Evolutionary conservation across 1,284 basidiomycete genomes (phyloP), one percentile per base, ranked within the genome.

Genomic region (Ustilago shanxiensis): DNA sequence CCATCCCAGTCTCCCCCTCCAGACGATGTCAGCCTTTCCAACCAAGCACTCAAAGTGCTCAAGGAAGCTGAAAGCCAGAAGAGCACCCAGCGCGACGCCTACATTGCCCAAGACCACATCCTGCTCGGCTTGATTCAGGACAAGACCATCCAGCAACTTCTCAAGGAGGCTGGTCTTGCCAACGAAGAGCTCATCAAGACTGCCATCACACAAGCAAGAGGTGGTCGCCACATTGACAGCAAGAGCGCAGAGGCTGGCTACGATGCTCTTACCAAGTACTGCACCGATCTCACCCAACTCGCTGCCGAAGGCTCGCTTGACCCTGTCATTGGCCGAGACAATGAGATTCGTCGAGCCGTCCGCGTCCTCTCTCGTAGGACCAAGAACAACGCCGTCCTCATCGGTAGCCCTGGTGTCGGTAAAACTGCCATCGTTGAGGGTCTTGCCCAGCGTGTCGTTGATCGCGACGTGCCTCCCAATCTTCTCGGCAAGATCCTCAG

Each of bases 401-500:
- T 96, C 71, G 95, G 95, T 72, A 67, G 66, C 22, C 80, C 82
- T 10, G 83, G 82, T 76, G 83, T 85, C 0, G 87, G 87, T 24
- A 88, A 88, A 81, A 87, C 87, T 0, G 92, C 95, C 45, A 94
- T 99, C 66, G 95, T 92, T 16, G 97, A 99, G 88, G 95, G 95
- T 47, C 91, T 99, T 16, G 96, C 97, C 0, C 95, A 98, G 86
- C 91, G 97, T 60, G 97, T 98, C 72, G 91, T 98, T 83, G 95
- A 96, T 83, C 91, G 95, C 61, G 95, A 98, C 87, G 95, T 98
- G 6, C 95, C 95, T 28, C 93, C 93, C n/a, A 91, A 89, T 67
- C 89, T 97, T 29, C 89, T 97, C 60, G 91, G 91, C 39, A 90
- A 93, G 33, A 89, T 98, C n/a, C 93, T 92, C 66, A 79, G 59